Base-by-base conservation (phyloP, 768 basidiomycete genomes). In the Russula olivacea region DNA sequence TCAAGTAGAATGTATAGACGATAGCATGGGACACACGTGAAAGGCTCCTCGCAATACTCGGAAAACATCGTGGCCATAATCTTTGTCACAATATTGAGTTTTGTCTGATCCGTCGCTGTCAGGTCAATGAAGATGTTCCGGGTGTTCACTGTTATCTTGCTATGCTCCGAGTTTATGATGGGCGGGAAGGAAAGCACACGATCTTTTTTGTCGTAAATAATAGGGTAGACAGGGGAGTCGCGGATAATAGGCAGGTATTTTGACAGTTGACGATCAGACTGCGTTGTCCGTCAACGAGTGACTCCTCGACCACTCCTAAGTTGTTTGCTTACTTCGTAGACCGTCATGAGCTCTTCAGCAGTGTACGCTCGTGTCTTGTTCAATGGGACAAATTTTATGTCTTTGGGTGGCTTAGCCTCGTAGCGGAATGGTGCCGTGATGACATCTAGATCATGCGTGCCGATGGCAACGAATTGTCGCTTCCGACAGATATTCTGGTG, bases 11-110 rank as follows among this genome's bases (percentile, higher is more conserved):
- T 59, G 28, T 30, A 61, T 32, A 17, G 54, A 67, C 12, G 61
- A 51, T 23, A 52, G 23, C n/a, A 21, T 34, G 21, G 32, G 23
- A 75, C 92, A 67, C 74, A 98, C 95, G 91, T 87, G 83, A 87
- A 98, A 4, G 94, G 91, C 47, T 91, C 85, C 64, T 83, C 83
- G 72, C 91, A 93, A 72, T 99, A 97, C 75, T 98, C 95, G 2
- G 96, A 88, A 76, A 99, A 99, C 95, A 98, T 96, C n/a, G 91
- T 88, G 2, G 89, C 79, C 14, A 99, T 84, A 65, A 98, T 95
- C 73, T 95, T 97, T 53, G 93, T 84, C 57, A 98, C 97, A 54
- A 98, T 95, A 67, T 88, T 86, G 63, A 99, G 84, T 76, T 99
- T 99, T 32, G 96, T 98, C 72, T 91, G 83, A 71, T 99, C 97